phyloP scores from a whole-genome alignment of 768 basidiomycete species.

The Tricholoma sp. region DNA sequence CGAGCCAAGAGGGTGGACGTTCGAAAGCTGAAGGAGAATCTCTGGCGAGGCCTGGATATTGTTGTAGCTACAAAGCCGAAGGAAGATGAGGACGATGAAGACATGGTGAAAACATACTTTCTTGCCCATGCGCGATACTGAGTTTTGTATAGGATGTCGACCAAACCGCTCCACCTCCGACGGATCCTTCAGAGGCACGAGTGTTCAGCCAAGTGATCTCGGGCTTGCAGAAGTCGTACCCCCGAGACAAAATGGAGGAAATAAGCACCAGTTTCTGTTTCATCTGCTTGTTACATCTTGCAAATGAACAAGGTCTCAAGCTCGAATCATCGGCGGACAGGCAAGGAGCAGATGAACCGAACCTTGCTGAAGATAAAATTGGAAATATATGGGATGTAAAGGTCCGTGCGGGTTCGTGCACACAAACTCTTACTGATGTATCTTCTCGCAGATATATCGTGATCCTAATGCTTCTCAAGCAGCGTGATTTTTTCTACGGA shows the following conservation, averaged over 20 bases:
- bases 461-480: constrained; percentile 40
- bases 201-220: constrained; percentile 80
- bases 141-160: constrained; percentile 47
- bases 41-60: constrained; percentile 91
- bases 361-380: constrained; percentile 36
- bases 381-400: constrained; percentile 76
- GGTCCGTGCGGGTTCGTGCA: constrained; percentile 31
- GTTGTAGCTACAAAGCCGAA: constrained; percentile 44
- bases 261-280: constrained; percentile 99
- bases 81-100: constrained; percentile 33
- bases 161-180: constrained; percentile 34
- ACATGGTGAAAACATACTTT: constrained; percentile 41
- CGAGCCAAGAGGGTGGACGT: constrained; percentile 97
- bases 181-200: constrained; percentile 62
- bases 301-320: constrained; percentile 93
- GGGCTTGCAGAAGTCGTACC: constrained; percentile 77
- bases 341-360: constrained; percentile 29
- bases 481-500: constrained; percentile 16
- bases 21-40: constrained; percentile 93
- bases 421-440: constrained; percentile 1
- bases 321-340: constrained; percentile 50
- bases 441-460: constrained; percentile 35
- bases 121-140: neutral
- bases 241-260: constrained; percentile 92
- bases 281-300: constrained; percentile 93